phyloP scores from a whole-genome alignment of 192 early-diverging fungal genomes.

The Lobosporangium transversale region DNA sequence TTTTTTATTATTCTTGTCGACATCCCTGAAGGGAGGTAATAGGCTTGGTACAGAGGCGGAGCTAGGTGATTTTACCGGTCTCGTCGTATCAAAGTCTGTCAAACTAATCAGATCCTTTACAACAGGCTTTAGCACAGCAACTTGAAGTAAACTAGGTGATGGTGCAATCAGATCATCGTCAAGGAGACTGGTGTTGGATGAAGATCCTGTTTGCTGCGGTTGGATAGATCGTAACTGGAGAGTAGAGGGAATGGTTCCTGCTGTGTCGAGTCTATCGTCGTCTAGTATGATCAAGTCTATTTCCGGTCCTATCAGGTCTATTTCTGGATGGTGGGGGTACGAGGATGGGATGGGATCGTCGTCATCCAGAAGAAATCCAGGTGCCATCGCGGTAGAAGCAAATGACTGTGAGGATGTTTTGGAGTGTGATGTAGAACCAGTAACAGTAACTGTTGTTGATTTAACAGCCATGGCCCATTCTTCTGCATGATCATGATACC shows the following conservation, averaged over 20 bases:
- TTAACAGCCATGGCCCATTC: neutral
- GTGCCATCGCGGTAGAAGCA: neutral
- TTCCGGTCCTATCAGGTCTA: too few species aligned
- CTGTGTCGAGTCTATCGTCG: neutral
- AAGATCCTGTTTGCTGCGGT: slow-evolving; percentile 10
- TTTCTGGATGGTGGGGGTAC: neutral
- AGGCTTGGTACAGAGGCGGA: too few species aligned
- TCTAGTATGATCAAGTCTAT: slow-evolving; percentile 8
- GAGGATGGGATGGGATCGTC: neutral
- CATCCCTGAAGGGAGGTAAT: neutral
- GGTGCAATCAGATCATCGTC: neutral
- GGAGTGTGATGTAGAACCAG: neutral
- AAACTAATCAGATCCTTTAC: slow-evolving; percentile 10
- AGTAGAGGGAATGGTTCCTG: neutral
- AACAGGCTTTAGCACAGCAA: neutral
- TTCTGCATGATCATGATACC: slow-evolving; percentile 1
- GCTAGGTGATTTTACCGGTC: too few species aligned
- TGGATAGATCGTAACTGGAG: neutral
- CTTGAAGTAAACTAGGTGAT: neutral
- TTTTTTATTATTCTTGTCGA: too few species aligned
- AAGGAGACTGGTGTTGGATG: neutral
- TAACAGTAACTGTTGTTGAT: neutral
- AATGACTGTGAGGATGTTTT: neutral
- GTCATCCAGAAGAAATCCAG: neutral
- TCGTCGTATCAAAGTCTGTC: neutral